Base-by-base conservation (phyloP, 164 flowering plant species). In the Akebia trifoliata region DNA sequence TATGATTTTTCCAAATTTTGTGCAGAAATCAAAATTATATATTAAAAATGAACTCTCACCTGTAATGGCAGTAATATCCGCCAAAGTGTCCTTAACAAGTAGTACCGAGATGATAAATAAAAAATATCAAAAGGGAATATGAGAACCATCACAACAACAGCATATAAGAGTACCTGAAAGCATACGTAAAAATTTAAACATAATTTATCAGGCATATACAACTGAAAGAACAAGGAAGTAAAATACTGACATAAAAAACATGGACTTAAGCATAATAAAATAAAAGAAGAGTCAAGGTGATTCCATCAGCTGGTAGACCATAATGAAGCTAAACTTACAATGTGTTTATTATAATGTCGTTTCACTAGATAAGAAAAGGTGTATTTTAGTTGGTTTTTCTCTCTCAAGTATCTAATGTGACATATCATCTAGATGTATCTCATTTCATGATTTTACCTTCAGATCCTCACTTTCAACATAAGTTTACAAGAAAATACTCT, bases 101-200 rank as follows among this genome's bases (percentile, higher is more conserved):
- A 90, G 72, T 75, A 90, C 42, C 95, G 95, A 55, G 99, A 81
- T 44, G 97, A 80, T 63, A 88, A 68, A 70, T 79, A 83, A 65
- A 94, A 94, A 21, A 90, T 83, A 68, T 90, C 99, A 70, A 94
- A 94, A 17, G 99, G 99, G 60, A 80, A 90, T 52, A 85, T 76
- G 72, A 90, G 70, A 61, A 81, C 29, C 86, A 86, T 74, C 22
- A 73, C 76, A 67, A 81, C 75, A 63, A 72, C 90, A 66, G 74
- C 72, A 66, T 94, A 94, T 31, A 94, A 64, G 58, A 94, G 76
- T 29, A 94, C 97, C 97, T 90, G 91, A 69, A 78, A 57, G 25
- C 20, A n/a, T 30, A 61, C 8, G 18, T 36, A 12, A n/a, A 38
- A 55, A 24, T 4, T 15, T n/a, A 49, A 26, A 20, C 0, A n/a